Evolutionary conservation across 208 protist species (phyloP).

Genomic region (Novymonas esmeraldas): DNA sequence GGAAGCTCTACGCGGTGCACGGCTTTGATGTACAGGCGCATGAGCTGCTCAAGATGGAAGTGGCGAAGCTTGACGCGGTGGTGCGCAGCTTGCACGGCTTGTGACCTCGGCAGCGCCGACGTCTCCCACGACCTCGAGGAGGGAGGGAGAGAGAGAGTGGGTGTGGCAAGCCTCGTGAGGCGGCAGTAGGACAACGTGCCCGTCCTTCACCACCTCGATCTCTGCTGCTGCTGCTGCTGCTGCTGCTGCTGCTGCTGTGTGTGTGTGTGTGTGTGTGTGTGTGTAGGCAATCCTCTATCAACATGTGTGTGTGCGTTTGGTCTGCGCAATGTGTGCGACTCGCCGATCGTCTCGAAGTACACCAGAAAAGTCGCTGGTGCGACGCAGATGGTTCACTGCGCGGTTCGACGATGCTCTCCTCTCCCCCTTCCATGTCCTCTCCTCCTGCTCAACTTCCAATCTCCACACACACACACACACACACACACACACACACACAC

Average conservation of each 20-base stretch:
- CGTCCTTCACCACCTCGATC: neutral
- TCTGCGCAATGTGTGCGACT: too few relatives aligned
- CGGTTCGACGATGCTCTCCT: too few relatives aligned
- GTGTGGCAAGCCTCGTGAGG: neutral
- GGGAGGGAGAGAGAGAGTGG: neutral
- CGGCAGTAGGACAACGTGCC: neutral
- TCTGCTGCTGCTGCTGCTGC: too few relatives aligned
- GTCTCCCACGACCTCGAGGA: too few relatives aligned
- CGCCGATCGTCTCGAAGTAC: too few relatives aligned
- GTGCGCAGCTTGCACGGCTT: slow-evolving; percentile 36
- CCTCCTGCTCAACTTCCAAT: too few relatives aligned
- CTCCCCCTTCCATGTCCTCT: too few relatives aligned
- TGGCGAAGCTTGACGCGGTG: slow-evolving; percentile 37
- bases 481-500: slow-evolving; percentile 4
- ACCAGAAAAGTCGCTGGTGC: too few relatives aligned
- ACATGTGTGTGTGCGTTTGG: too few relatives aligned
- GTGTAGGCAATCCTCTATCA: too few relatives aligned
- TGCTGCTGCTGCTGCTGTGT: neutral
- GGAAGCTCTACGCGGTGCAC: slow-evolving; percentile 33
- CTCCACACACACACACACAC: neutral
- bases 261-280: neutral
- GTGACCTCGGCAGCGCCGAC: neutral
- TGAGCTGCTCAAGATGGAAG: slow-evolving; percentile 45
- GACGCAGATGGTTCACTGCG: too few relatives aligned
- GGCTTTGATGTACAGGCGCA: slow-evolving; percentile 38